A percentile compares a stretch with the other conserved stretches of the same genome.
These are phyloP conservation scores for Helotiales sp. DNA, from an alignment of 2,329 filamentous ascomycete genomes.

Conservation along the genomic window DNA sequence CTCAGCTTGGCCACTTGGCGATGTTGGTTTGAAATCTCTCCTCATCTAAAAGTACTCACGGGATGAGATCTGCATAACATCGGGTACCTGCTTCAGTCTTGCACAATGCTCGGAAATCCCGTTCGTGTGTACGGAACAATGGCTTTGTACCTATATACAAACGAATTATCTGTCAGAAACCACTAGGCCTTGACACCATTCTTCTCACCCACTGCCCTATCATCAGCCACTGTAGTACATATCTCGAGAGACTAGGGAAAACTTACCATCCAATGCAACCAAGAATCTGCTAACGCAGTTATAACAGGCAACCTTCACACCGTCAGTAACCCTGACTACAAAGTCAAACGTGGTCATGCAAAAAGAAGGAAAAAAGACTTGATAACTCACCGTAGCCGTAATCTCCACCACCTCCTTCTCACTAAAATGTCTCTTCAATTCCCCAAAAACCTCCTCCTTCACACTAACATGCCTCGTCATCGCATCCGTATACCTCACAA, in stretches of 20 bases:
- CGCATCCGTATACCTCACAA: slow-evolving; percentile 77
- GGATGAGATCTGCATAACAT: neutral
- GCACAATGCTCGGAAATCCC: neutral
- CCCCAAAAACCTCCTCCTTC: slow-evolving; percentile 68
- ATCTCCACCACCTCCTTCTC: slow-evolving; percentile 81
- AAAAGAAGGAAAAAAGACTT: no score
- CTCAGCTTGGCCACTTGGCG: neutral
- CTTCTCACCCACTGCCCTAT: slow-evolving; percentile 39
- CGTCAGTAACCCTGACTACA: neutral
- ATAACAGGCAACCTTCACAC: slow-evolving; percentile 67
- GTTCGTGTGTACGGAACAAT: neutral
- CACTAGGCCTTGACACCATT: slow-evolving; percentile 31
- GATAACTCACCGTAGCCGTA: slow-evolving; percentile 61
- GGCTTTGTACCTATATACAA: neutral
- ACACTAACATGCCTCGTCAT: slow-evolving; percentile 81
- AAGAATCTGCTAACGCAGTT: slow-evolving; percentile 86
- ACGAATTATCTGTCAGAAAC: neutral
- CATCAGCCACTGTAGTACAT: slow-evolving; percentile 14
- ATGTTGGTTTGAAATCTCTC: neutral
- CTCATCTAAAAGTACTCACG: neutral
- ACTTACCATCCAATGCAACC: slow-evolving; percentile 77
- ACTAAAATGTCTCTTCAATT: slow-evolving; percentile 63
- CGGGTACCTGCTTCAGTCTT: neutral
- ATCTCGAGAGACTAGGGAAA: neutral
- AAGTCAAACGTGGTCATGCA: no score